These are phyloP conservation scores for Pyrenochaeta sp. DNA, from an alignment of 2,329 filamentous ascomycete species.

Conservation along the genomic window DNA sequence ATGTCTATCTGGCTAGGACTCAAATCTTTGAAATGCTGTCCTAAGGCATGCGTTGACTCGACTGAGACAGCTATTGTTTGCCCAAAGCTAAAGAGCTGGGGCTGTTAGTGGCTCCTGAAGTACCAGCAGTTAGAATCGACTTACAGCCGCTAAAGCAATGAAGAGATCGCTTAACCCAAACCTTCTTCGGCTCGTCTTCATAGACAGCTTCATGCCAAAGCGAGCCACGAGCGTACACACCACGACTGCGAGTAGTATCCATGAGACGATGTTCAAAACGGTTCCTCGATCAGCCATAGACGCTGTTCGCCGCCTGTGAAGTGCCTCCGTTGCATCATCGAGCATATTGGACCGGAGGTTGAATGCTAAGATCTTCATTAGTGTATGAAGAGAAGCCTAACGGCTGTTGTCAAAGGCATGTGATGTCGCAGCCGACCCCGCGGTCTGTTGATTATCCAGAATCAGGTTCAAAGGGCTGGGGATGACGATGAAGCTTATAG, in stretches of 20 bases:
- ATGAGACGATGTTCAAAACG: conserved; percentile 35
- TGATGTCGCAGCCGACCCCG: not conserved
- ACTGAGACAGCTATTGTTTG: conserved; percentile 39
- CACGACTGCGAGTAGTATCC: conserved; percentile 33
- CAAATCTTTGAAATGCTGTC: conserved; percentile 21
- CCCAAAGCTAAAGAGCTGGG: conserved; percentile 38
- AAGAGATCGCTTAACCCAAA: conserved; percentile 35
- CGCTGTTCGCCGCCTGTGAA: conserved; percentile 21
- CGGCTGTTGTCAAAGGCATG: not conserved
- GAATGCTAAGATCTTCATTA: not conserved
- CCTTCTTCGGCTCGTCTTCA: conserved; percentile 21
- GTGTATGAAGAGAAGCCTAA: not conserved
- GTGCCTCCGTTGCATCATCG: conserved; percentile 10
- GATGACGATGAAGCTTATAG: not conserved
- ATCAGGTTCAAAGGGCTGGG: not conserved
- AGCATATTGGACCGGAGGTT: conserved; percentile 8
- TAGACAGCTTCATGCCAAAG: conserved; percentile 36
- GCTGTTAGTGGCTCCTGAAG: conserved; percentile 2
- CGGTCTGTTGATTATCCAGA: not conserved
- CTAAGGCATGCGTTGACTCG: conserved; percentile 30
- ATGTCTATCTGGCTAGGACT: conserved; percentile 13
- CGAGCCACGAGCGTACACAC: conserved; percentile 32
- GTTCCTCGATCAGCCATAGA: conserved; percentile 22
- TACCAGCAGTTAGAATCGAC: not conserved
- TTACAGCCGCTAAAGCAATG: conserved; percentile 37